Evolutionary conservation across 2,329 filamentous ascomycete genomes (phyloP), one percentile per base, ranked within the genome.

Genomic region (Coniella vitis): DNA sequence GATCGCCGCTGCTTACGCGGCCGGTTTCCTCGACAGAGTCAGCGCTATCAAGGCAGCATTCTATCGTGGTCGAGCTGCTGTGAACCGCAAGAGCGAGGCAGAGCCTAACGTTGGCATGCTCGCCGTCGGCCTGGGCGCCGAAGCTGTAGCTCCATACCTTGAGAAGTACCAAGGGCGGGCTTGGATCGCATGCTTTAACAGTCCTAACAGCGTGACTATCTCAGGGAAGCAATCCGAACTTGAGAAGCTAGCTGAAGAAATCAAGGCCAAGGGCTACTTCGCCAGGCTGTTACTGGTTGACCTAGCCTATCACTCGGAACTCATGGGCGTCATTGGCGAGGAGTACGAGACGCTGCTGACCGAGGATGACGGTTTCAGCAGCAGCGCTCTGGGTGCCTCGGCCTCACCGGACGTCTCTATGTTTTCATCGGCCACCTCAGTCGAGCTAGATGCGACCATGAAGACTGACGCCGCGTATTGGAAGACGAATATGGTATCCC

Each of bases 301-400:
- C 16, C 44, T 56, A 10, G 64, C 63, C 7, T 67, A 65, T 42
- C 64, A 66, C 51, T 65, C 63, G 1, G 46, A 54, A 5, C 54
- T 59, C 16, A 66, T 66, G 59, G 16, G 12, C 1, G 41, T 29
- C 1, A 47, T 57, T 13, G 54, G 42, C 2, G 45, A 48, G 1
- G 41, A 31, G 12, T 63, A 63, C 38, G 22, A 38, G 14, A 12
- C 49, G 7, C 34, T 59, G 3, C 49, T 60, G n/a, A 21, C 3
- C 2, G 14, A 4, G 1, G 38, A 52, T 10, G 3, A 35, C 12
- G 13, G 38, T 12, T 45, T 47, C 16, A 12, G 22, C 9, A 12
- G 14, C 10, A 12, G 35, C 35, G 14, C n/a, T 17, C 7, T 9
- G 14, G n/a, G 7, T 14, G 19, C 4, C 5, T 8, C 9, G 22